phyloP scores from a whole-genome alignment of 1,139 yeast genomes.

The Debaryomyces coudertii region DNA sequence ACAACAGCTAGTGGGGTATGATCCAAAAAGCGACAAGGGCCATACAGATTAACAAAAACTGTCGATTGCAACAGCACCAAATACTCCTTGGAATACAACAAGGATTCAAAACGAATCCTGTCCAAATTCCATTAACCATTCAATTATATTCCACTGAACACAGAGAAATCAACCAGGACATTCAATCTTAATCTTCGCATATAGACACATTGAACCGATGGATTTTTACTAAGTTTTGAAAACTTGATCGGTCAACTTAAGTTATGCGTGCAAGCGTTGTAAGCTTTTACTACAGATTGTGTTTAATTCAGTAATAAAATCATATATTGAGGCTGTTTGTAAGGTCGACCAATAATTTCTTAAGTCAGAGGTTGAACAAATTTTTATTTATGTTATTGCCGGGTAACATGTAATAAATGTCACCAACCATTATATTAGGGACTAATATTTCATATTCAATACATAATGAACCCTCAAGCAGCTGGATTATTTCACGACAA shows the following conservation, averaged over 20 bases:
- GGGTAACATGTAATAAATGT: not conserved
- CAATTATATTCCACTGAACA: conserved; percentile 13
- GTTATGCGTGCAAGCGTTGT: conserved; percentile 35
- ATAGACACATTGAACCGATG: conserved; percentile 57
- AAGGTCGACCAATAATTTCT: not conserved
- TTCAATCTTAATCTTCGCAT: conserved; percentile 40
- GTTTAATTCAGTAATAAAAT: not conserved
- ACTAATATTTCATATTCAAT: not conserved
- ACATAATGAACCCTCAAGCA: no score
- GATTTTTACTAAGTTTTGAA: conserved; percentile 24
- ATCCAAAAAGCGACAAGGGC: not conserved
- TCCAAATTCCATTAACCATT: not conserved
- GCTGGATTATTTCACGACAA: not conserved
- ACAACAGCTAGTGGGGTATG: conserved; percentile 2
- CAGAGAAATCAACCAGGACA: conserved; percentile 9
- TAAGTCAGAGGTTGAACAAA: not conserved
- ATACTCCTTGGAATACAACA: not conserved
- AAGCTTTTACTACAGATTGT: not conserved
- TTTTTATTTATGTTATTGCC: not conserved
- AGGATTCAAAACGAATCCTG: conserved; percentile 3
- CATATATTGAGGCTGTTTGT: conserved; percentile 3
- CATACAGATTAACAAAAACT: conserved; percentile 8
- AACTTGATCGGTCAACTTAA: conserved; percentile 48
- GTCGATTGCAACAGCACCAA: conserved; percentile 2
- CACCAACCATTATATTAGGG: not conserved